These are phyloP conservation scores for Hortaea sp. DNA, from an alignment of 2,329 filamentous ascomycete species.

Conservation along the genomic window DNA sequence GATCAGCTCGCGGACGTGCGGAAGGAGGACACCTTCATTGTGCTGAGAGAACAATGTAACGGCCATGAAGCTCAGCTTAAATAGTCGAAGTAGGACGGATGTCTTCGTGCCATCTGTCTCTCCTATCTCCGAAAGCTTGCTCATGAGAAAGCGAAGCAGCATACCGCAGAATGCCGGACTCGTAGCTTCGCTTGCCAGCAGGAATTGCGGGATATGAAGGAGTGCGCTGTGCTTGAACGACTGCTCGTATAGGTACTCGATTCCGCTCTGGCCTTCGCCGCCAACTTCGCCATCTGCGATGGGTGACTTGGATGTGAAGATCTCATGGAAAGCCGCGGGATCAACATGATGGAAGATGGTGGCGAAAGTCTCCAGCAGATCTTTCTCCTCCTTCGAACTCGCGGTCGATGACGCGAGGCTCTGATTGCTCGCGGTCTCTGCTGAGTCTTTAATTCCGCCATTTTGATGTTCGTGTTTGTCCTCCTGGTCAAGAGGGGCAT, in stretches of 20 bases:
- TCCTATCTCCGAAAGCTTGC: conserved; percentile 87
- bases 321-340: conserved; percentile 94
- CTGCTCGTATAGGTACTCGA: conserved; percentile 91
- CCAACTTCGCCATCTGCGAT: conserved; percentile 2
- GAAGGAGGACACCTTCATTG: conserved; percentile 90
- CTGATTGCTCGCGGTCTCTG: conserved; percentile 83
- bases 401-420: conserved; percentile 66
- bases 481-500: conserved; percentile 74
- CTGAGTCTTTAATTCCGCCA: conserved; percentile 5
- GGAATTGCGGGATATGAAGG: conserved; percentile 93
- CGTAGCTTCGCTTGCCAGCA: conserved; percentile 96
- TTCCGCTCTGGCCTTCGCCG: conserved; percentile 45
- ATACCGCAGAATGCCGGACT: conserved; percentile 97
- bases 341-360: conserved; percentile 98
- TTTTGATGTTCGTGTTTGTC: conserved; percentile 49
- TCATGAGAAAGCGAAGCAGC: conserved; percentile 95
- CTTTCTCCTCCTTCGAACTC: conserved; percentile 92
- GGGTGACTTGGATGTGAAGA: conserved; percentile 48
- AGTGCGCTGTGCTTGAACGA: conserved; percentile 94
- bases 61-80: conserved; percentile 98
- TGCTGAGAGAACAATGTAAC: conserved; percentile 90
- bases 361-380: conserved; percentile 91
- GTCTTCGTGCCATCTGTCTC: conserved; percentile 86
- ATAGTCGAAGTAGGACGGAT: conserved; percentile 82
- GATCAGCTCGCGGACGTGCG: conserved; percentile 94